Evolutionary conservation across 306 rosid genomes (phyloP), one percentile per base, ranked within the genome.

Genomic region (Spatholobus suberectus): DNA sequence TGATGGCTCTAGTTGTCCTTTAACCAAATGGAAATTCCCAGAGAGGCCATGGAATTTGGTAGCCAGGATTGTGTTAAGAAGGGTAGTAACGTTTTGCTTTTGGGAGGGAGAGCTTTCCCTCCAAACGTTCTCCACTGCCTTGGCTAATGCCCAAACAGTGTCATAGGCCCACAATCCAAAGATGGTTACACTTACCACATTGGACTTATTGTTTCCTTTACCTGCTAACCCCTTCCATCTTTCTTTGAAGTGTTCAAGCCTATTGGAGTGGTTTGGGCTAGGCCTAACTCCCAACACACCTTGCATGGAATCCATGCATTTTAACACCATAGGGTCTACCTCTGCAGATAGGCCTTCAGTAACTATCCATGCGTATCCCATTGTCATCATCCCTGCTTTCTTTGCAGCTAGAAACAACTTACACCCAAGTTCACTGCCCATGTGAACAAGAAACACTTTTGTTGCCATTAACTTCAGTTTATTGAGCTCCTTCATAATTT

Each of bases 141-240:
- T 57, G 32, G 35, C 66, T 58, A 58, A 58, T 58, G 66, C 66
- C 66, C 66, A 58, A 58, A 58, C 66, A 23, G 66, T 10, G n/a
- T 58, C 66, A 58, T 58, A 58, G 4, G 66, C 66, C 66, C 66
- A 58, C 66, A 58, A 58, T 58, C 66, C 66, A 58, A 58, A 58
- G 35, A 57, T 21, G 34, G 61, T 18, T 20, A 54, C 54, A 47
- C 3, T 47, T 15, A 3, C 6, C 54, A 10, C 49, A 44, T 44
- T 49, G 20, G 23, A 54, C 26, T 18, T 27, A 49, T 5, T 2
- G 10, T 54, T 54, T 20, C 23, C 61, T 54, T 54, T 18, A n/a
- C 61, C 26, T 49, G 57, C 17, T 49, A 49, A 15, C 57, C 5
- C 57, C 21, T 49, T 49, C 24, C 14, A 58, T 24, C 66, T 58